Base-by-base conservation (phyloP, 2,329 filamentous ascomycete genomes). In the Hymenotorrendiella dingleyae region DNA sequence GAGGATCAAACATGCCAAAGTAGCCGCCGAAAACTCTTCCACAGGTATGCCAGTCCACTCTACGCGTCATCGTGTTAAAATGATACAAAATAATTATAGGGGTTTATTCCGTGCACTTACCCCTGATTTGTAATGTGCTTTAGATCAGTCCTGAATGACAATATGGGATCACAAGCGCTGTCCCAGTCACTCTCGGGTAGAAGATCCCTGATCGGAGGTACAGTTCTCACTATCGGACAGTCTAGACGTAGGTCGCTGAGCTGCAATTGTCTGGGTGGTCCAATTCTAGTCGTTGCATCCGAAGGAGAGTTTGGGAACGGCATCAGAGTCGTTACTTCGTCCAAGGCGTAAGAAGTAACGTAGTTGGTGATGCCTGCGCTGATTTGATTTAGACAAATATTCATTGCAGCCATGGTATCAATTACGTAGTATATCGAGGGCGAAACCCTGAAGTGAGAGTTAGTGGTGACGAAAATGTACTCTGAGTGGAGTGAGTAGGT, bases 381-480 rank as follows among this genome's bases (percentile, higher is more conserved):
- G 0, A 47, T 28, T 17, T 24, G 48, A 7, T 52, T 42, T 17
- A 55, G 57, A 8, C 53, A 42, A 4, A 50, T 50, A 49, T 66
- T 64, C 47, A 46, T 56, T 36, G 62, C 64, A 11, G 43, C 50
- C 8, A 63, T 60, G 9, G 58, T 62, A 27, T 61, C 59, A 40
- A 67, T 60, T 16, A 62, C 44, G 45, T 64, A 56, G 51, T 67
- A 67, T 27, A 67, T 59, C 5, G 63, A 65, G 2, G 64, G 64
- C 1, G 58, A 64, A 6, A 60, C 62, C 46, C 63, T 66, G 38
- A n/a, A 29, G 17, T 14, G 11, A 20, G 19, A 38, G 26, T 32
- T 27, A 23, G 29, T n/a, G n/a, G n/a, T n/a, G n/a, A n/a, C n/a
- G n/a, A n/a, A n/a, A n/a, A n/a, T n/a, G n/a, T n/a, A 11, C 17